Conservation (phyloP, 2,329 filamentous ascomycete species). For the Pyricularia pennisetigena region DNA sequence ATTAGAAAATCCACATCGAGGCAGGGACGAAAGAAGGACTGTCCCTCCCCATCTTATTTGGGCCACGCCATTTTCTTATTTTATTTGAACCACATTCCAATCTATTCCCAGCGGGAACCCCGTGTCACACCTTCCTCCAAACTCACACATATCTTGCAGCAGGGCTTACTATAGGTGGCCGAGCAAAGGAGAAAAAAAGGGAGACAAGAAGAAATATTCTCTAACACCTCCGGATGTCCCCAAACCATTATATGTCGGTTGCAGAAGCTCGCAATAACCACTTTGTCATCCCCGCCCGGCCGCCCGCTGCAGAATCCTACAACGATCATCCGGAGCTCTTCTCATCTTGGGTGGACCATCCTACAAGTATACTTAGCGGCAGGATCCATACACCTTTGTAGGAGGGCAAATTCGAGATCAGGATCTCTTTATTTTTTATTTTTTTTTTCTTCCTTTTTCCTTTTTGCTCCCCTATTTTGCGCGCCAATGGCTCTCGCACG, state of each 20-base stretch:
- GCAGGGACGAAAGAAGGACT: not conserved
- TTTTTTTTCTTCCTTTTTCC: no score
- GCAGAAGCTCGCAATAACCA: not conserved
- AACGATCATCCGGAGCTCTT: not conserved
- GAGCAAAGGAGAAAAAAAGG: not conserved
- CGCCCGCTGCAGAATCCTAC: not conserved
- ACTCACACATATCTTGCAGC: not conserved
- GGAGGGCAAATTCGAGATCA: not conserved
- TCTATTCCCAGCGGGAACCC: not conserved
- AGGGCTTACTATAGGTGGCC: not conserved
- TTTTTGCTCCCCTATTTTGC: no score
- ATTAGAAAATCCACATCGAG: not conserved
- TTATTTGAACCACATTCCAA: slow-evolving; percentile 1
- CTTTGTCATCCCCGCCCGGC: not conserved
- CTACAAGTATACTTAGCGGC: not conserved
- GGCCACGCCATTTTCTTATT: not conserved
- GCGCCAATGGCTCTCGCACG: not conserved
- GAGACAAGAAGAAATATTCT: not conserved
- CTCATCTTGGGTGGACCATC: not conserved
- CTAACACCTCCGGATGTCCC: not conserved
- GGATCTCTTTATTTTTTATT: no score
- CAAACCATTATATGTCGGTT: not conserved
- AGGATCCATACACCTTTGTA: not conserved
- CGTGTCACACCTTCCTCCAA: not conserved
- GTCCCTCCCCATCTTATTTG: not conserved